Conservation (phyloP, 108 stramenopile genomes). For the Nitzschia inconspicua region DNA sequence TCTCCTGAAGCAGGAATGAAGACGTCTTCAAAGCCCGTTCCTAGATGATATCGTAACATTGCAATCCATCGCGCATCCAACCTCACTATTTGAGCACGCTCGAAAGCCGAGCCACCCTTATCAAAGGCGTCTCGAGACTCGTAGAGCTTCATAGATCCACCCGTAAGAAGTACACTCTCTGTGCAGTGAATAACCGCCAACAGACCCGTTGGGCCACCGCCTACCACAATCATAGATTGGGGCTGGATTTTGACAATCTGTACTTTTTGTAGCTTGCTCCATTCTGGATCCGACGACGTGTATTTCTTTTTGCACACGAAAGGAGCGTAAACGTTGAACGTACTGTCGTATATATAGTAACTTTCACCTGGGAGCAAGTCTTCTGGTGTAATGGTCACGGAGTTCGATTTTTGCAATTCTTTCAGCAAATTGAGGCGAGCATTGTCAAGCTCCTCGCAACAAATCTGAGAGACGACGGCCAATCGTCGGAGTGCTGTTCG, state of each 20-base stretch:
- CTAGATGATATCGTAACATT: constrained; percentile 34
- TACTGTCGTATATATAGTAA: constrained; percentile 18
- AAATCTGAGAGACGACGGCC: constrained; percentile 26
- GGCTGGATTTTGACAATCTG: constrained; percentile 29
- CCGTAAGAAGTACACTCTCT: constrained; percentile 26
- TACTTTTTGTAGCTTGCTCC: constrained; percentile 11
- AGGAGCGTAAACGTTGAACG: constrained; percentile 12
- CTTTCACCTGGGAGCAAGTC: constrained; percentile 27
- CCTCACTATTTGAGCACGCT: constrained; percentile 33
- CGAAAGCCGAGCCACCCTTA: constrained; percentile 24
- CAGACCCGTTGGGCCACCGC: constrained; percentile 32
- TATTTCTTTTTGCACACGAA: constrained; percentile 19
- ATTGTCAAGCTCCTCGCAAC: constrained; percentile 33
- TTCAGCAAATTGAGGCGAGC: constrained; percentile 29
- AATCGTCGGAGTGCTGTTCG: constrained; percentile 23
- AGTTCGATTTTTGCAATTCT: constrained; percentile 26
- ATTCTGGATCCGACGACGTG: constrained; percentile 25
- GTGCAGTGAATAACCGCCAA: constrained; percentile 30
- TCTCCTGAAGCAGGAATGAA: constrained; percentile 33
- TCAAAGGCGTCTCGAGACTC: constrained; percentile 22
- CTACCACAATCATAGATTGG: constrained; percentile 25
- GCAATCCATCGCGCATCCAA: constrained; percentile 39
- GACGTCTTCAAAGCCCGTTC: constrained; percentile 33
- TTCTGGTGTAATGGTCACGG: constrained; percentile 7
- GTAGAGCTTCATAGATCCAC: constrained; percentile 33